Conservation (phyloP, 2,329 filamentous ascomycete species). For the Stromatinia cepivora region DNA sequence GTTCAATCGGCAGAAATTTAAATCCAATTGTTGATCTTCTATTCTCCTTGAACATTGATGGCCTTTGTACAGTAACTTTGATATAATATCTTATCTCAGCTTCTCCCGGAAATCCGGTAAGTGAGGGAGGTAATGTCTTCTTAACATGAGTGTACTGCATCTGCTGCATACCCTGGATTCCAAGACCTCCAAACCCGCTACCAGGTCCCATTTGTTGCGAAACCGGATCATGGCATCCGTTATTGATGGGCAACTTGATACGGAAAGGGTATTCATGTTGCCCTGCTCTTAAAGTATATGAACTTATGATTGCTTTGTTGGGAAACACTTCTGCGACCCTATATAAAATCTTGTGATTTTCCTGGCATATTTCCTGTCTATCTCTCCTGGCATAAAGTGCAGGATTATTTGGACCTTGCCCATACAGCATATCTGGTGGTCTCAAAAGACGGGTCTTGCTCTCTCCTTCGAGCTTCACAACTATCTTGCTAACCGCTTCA, state of each 20-base stretch:
- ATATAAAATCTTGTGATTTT: slow-evolving; percentile 75
- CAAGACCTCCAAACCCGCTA: slow-evolving; percentile 56
- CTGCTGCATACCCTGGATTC: slow-evolving; percentile 63
- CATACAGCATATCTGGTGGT: slow-evolving; percentile 24
- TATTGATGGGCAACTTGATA: slow-evolving; percentile 79
- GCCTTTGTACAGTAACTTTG: slow-evolving; percentile 92
- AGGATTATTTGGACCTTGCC: slow-evolving; percentile 25
- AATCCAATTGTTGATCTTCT: slow-evolving; percentile 69
- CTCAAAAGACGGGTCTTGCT: slow-evolving; percentile 58
- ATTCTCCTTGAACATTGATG: slow-evolving; percentile 87
- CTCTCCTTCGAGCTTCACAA: slow-evolving; percentile 84
- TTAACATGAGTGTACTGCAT: slow-evolving; percentile 71
- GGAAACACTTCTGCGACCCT: slow-evolving; percentile 73
- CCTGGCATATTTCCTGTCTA: slow-evolving; percentile 46
- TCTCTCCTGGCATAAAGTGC: slow-evolving; percentile 28
- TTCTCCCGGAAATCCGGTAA: slow-evolving; percentile 81
- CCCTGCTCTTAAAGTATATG: slow-evolving; percentile 65
- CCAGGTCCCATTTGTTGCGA: slow-evolving; percentile 56
- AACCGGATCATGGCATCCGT: slow-evolving; percentile 54
- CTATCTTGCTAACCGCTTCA: slow-evolving; percentile 69
- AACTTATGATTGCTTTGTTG: slow-evolving; percentile 35
- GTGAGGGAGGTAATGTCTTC: slow-evolving; percentile 81
- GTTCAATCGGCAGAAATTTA: slow-evolving; percentile 91
- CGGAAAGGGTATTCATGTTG: slow-evolving; percentile 75
- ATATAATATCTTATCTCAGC: slow-evolving; percentile 93